Evolutionary conservation across 805 yeast genomes (phyloP), one percentile per base, ranked within the genome.

Genomic region (Allodekkera sacchari): DNA sequence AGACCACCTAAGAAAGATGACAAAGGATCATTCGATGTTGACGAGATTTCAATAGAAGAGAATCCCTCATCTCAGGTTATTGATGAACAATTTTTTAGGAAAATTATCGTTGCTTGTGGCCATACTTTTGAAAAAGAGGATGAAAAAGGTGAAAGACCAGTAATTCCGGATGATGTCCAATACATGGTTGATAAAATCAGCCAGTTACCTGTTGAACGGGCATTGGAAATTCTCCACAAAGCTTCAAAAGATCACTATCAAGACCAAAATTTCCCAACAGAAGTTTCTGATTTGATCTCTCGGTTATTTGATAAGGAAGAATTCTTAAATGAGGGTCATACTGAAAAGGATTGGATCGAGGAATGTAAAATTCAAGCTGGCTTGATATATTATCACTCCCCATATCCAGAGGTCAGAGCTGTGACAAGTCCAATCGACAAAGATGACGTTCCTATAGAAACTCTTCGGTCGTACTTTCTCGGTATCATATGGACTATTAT

Each of bases 371-470:
- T 51, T 25, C 41, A 45, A 22, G 70, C 68, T 17, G 59, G 62
- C 21, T 43, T 53, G 20, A 57, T 60, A n/a, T 39, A 47, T 55
- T 67, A 45, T 36, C 37, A 63, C 42, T 69, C 77, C 5, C 80
- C 81, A 5, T 75, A 74, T 39, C 78, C 82, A 1, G 83, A 77
- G 44, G 77, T 77, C 10, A 55, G 83, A 23, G 75, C 83, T 7
- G 68, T 77, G 13, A 74, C 74, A n/a, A 76, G 73, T 12, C 68
- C 76, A 9, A 57, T 43, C 31, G 82, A 76, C 41, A 77, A 76
- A 37, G 66, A 67, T 1, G 29, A 41, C 3, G 39, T 65, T 22
- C 71, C 74, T 0, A 64, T 61, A 23, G 75, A 71, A 37, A 74
- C 81, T 6, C 41, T 71, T 33, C 59, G 82, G 30, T 71, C 71